Conservation (phyloP, 2,329 filamentous ascomycete genomes). For the Diaporthe sp. region DNA sequence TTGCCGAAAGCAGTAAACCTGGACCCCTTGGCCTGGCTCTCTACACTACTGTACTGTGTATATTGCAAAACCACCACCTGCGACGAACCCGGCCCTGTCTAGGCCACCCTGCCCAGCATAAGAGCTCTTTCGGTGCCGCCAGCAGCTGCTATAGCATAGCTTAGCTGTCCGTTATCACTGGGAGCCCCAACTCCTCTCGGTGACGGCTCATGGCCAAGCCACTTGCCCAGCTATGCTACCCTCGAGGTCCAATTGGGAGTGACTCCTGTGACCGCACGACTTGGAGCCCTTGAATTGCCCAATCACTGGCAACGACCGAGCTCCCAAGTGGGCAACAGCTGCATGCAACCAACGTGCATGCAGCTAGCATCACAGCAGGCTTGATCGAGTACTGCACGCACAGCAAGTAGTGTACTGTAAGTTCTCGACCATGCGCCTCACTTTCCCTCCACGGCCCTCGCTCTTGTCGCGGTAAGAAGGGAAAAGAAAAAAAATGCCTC, state of each 20-base stretch:
- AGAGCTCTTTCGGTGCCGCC: neutral
- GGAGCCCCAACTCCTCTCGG: neutral
- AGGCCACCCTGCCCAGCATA: neutral
- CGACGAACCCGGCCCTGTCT: neutral
- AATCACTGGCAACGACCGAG: conserved; percentile 10
- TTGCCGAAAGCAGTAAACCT: conserved; percentile 13
- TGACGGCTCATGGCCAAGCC: conserved; percentile 11
- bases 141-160: neutral
- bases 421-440: neutral
- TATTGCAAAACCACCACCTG: conserved; percentile 4
- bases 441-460: neutral
- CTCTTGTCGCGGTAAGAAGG: conserved; percentile 21
- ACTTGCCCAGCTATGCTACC: neutral
- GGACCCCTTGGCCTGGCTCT: neutral
- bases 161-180: neutral
- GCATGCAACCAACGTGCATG: conserved; percentile 22
- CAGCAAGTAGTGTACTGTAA: neutral
- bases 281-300: neutral
- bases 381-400: neutral
- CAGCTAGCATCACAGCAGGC: conserved; percentile 21
- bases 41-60: neutral
- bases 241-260: conserved; percentile 15
- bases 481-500: conserved; percentile 1
- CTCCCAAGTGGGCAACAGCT: conserved; percentile 15
- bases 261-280: neutral